Base-by-base conservation (phyloP, 768 basidiomycete species). In the Calocybe indica region DNA sequence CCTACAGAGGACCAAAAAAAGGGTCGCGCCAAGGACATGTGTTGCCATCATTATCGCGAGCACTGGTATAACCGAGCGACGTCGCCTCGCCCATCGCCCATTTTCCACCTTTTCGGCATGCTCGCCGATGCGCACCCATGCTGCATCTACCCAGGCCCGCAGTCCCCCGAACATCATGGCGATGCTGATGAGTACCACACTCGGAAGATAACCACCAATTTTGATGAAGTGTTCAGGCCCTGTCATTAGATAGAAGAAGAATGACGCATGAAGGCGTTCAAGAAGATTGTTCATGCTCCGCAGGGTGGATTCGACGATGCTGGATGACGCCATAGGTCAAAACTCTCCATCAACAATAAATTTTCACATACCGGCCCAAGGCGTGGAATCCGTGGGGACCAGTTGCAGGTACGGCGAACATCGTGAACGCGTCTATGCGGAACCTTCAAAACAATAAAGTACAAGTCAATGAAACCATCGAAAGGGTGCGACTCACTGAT, bases 311-410 rank as follows among this genome's bases (percentile, higher is more conserved):
- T 99, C 96, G 34, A 93, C 60, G 39, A 85, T 76, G 38, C 92
- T 94, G 50, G 29, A 34, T 43, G 28, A 44, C 35, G 31, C 57
- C 49, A 38, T 43, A 47, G 40, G 49, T 29, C 37, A 14, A 57
- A n/a, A 30, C 33, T 36, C 15, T 35, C 6, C 10, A 41, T 13
- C 10, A 28, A 14, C 7, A 37, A 36, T 8, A 36, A 31, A 14
- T 41, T 1, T 14, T 13, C 29, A 64, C 81, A 58, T 46, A 92
- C 92, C 83, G 79, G 58, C 96, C 95, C 30, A 99, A 73, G 2
- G 91, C 80, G 68, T 93, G 84, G 63, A 98, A 99, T 0, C 96
- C 96, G 62, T 99, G 92, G 6, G 96, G 96, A 6, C 95, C 93
- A 5, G 72, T 65, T 1, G 94, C 88, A 12, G 94, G 93, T 5